Evolutionary conservation across 139 green algal species (phyloP).

Genomic region (Micractinium conductrix): DNA sequence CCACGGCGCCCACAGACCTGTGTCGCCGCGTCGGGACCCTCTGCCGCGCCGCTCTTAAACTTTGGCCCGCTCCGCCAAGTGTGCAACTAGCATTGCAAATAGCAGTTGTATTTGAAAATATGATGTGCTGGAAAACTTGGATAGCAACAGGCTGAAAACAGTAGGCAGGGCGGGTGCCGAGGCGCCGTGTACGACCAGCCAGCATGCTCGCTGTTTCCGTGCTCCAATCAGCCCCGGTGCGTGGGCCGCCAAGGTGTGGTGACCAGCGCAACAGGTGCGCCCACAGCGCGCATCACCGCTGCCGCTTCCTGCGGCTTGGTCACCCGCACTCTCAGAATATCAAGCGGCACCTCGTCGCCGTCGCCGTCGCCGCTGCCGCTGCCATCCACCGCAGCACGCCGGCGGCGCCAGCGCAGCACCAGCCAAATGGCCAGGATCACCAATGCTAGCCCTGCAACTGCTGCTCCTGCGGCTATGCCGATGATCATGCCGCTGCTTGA

Average conservation of each 20-base stretch:
- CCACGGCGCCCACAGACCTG: too few relatives aligned
- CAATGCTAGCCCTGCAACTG: not conserved
- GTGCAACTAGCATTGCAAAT: too few relatives aligned
- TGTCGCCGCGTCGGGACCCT: too few relatives aligned
- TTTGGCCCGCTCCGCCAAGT: too few relatives aligned
- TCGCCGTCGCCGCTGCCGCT: not conserved
- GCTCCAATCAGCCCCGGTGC: too few relatives aligned
- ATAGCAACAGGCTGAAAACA: too few relatives aligned
- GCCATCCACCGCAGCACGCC: not conserved
- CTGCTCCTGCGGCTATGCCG: not conserved
- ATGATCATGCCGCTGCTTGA: not conserved
- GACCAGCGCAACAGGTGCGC: not conserved
- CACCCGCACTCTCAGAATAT: constrained; percentile 3
- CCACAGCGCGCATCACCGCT: not conserved
- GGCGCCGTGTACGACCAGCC: too few relatives aligned
- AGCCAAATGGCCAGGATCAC: not conserved
- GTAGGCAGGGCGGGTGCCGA: too few relatives aligned
- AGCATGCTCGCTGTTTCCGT: too few relatives aligned
- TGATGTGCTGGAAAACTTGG: too few relatives aligned
- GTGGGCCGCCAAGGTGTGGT: constrained; percentile 12
- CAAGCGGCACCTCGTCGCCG: not conserved
- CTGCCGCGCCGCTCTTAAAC: too few relatives aligned
- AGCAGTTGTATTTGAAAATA: too few relatives aligned
- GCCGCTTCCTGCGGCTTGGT: constrained; percentile 2
- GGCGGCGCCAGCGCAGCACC: constrained; percentile 1